Evolutionary conservation across 75 land plant genomes (phyloP), one percentile per base, ranked within the genome.

Genomic region (Adiantum capillusveneris): DNA sequence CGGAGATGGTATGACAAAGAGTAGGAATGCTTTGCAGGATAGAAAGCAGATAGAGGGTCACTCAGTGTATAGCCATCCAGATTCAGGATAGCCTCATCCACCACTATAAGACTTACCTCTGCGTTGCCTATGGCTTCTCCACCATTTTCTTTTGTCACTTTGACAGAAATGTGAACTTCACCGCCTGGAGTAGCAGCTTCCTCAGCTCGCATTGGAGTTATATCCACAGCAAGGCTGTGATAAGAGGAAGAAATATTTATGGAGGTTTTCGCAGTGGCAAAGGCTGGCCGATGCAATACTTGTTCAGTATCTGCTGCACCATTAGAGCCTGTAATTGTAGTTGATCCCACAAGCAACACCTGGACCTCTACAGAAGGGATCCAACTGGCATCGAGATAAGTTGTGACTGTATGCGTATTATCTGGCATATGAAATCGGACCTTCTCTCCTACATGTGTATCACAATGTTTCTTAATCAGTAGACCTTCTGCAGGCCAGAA

Each of bases 401-500:
- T n/a, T 6, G 49, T n/a, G 17, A 46, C 14, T 2, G 17, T 20
- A 46, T 46, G 21, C 5, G 49, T n/a, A 14, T 46, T 46, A 17
- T 5, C 14, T 14, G 5, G 49, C 49, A 46, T 46, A 7, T 46
- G n/a, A 14, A 46, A 46, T 14, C 49, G n/a, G 21, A 46, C 3
- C 49, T 20, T 46, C 14, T 46, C 49, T 46, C 49, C 49, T n/a
- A 46, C 49, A 5, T 46, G 6, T 46, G n/a, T 46, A 20, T 46
- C 5, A 46, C 2, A 17, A 17, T 46, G 14, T n/a, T 17, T 46
- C 49, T 6, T 20, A 7, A 46, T 46, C n/a, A 46, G 3, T 3
- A 46, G 49, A 17, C 49, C 49, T 46, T 46, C 49, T n/a, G 49
- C 49, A n/a, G 49, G 49, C 21, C 21, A 46, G 49, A 46, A 46